phyloP scores from a whole-genome alignment of 169 alveolate species.

The Plasmodium inui region DNA sequence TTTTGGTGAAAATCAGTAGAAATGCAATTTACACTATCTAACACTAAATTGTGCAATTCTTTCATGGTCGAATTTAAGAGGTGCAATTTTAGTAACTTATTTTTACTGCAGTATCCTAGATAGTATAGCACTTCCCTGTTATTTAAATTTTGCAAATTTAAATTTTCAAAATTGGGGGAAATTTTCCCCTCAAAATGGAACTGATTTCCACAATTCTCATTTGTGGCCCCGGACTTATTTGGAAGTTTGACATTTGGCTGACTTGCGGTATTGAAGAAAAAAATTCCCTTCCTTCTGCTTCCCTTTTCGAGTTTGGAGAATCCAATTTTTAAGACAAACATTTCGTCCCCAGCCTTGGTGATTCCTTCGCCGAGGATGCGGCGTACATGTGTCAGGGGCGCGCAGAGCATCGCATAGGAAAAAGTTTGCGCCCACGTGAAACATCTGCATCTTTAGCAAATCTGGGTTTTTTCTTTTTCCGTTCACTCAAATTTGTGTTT shows the following conservation, averaged over 20 bases:
- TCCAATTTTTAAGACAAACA: constrained; percentile 58
- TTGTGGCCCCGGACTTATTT: not conserved
- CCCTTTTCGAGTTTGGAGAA: not conserved
- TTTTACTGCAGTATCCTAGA: constrained; percentile 66
- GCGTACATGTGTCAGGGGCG: not conserved
- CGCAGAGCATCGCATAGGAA: not conserved
- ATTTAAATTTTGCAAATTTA: constrained; percentile 49
- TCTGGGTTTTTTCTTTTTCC: not conserved
- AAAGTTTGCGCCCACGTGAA: not conserved
- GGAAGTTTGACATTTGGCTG: constrained; percentile 2
- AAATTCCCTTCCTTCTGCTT: not conserved
- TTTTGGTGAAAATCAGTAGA: constrained; percentile 34
- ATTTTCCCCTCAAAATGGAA: constrained; percentile 10
- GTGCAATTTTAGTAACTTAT: constrained; percentile 24
- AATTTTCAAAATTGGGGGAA: not conserved
- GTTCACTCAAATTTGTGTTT: not conserved
- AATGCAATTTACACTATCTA: constrained; percentile 35
- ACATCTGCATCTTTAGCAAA: not conserved
- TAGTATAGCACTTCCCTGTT: constrained; percentile 54
- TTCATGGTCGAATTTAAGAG: constrained; percentile 23
- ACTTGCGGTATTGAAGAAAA: constrained; percentile 16
- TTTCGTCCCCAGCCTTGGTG: not conserved
- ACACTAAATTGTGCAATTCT: constrained; percentile 33
- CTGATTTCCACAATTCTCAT: not conserved
- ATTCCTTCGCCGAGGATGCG: constrained; percentile 11